phyloP scores from a whole-genome alignment of 2,329 filamentous ascomycete species.

The Colletotrichum euphorbiae region DNA sequence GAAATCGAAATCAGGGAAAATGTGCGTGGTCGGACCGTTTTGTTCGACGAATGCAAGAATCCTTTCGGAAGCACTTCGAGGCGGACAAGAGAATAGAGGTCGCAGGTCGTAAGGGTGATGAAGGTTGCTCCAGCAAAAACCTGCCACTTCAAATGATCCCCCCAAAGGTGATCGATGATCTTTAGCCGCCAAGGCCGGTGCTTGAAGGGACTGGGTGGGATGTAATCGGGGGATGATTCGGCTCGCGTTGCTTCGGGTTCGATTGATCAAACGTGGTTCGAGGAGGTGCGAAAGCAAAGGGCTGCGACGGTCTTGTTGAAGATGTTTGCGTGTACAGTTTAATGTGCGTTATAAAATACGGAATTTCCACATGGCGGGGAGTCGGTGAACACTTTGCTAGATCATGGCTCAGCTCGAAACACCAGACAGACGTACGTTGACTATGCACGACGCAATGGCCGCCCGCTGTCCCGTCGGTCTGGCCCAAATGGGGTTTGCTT shows the following conservation, averaged over 20 bases:
- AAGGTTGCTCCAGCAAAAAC: conserved; percentile 1
- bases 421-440: conserved; percentile 36
- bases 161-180: conserved; percentile 5
- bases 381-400: conserved; percentile 36
- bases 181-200: conserved; percentile 12
- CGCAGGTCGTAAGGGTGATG: conserved; percentile 5
- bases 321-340: conserved; percentile 24
- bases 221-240: not conserved
- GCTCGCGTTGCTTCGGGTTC: conserved; percentile 2
- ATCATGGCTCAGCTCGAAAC: conserved; percentile 40
- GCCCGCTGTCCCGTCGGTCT: conserved; percentile 33
- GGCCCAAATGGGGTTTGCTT: conserved; percentile 23
- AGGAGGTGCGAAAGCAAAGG: not conserved
- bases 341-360: conserved; percentile 31
- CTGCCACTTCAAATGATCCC: conserved; percentile 12
- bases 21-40: conserved; percentile 15
- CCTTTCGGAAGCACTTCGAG: conserved; percentile 1
- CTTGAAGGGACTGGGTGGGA: not conserved
- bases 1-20: conserved; percentile 8
- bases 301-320: not conserved
- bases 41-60: not conserved
- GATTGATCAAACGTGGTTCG: not conserved
- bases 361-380: conserved; percentile 34
- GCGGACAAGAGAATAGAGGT: not conserved
- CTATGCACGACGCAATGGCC: conserved; percentile 36